A percentile compares a stretch with the other conserved stretches of the same genome.
Conservation (phyloP, 805 yeast genomes). For the Hanseniaspora vineae region DNA sequence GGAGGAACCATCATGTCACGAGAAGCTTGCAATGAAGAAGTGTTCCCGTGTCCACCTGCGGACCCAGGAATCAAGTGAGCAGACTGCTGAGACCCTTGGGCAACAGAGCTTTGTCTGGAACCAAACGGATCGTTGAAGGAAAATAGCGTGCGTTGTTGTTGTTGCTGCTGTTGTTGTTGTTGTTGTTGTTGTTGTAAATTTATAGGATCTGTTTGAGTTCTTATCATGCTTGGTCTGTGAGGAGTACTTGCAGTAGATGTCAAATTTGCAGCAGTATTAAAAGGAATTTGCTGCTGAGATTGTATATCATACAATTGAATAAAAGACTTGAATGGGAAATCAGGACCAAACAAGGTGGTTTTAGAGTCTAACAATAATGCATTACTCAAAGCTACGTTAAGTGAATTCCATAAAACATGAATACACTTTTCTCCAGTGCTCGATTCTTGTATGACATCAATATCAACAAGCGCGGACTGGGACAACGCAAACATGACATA, state of each 20-base stretch:
- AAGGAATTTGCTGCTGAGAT: conserved; percentile 17
- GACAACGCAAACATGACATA: conserved; percentile 56
- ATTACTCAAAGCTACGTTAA: conserved; percentile 31
- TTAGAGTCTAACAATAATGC: conserved; percentile 29
- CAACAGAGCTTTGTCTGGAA: too few relatives aligned
- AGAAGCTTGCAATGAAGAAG: conserved; percentile 2
- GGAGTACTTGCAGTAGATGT: background rate
- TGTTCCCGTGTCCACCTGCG: background rate
- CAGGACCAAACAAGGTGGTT: conserved; percentile 36
- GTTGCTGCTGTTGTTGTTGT: too few relatives aligned
- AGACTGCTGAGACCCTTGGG: too few relatives aligned
- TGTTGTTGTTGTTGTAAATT: too few relatives aligned
- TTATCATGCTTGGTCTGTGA: too few relatives aligned
- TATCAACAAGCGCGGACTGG: conserved; percentile 39
- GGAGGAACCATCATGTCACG: conserved; percentile 5
- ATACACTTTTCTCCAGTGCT: conserved; percentile 15
- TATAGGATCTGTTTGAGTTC: too few relatives aligned
- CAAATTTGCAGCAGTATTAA: conserved; percentile 7
- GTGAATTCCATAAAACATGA: conserved; percentile 33
- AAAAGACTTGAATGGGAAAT: conserved; percentile 25
- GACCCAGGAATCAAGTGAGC: too few relatives aligned
- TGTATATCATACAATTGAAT: conserved; percentile 30
- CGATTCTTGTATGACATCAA: conserved; percentile 24
- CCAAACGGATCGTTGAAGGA: too few relatives aligned
- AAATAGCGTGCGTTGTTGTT: too few relatives aligned